These are phyloP conservation scores for Quercus parvula DNA, from an alignment of 306 rosid species.

Conservation along the genomic window DNA sequence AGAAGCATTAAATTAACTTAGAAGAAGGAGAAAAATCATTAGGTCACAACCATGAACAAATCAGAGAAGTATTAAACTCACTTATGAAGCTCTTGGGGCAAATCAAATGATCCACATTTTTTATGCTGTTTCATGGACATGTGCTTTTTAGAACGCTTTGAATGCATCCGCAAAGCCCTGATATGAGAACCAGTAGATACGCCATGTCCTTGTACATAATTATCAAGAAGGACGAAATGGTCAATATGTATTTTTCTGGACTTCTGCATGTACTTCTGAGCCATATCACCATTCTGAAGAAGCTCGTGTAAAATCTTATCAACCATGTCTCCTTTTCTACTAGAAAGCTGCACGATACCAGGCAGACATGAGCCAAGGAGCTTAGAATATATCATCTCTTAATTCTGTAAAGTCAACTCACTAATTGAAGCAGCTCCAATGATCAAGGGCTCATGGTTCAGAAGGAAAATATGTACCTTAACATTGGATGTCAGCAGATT, in stretches of 20 bases:
- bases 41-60: background rate
- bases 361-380: background rate
- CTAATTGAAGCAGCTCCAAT: background rate
- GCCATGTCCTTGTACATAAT: conserved; percentile 44
- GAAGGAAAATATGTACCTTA: conserved; percentile 35
- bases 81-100: conserved; percentile 61
- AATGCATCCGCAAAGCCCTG: conserved; percentile 58
- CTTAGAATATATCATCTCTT: background rate
- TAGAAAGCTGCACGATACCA: conserved; percentile 41
- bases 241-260: conserved; percentile 61
- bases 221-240: conserved; percentile 75
- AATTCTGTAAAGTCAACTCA: background rate
- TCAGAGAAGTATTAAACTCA: conserved; percentile 33
- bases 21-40: background rate
- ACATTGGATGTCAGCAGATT: conserved; percentile 45
- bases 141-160: conserved; percentile 69
- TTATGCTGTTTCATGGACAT: conserved; percentile 80
- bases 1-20: conserved; percentile 45
- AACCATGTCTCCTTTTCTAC: conserved; percentile 44
- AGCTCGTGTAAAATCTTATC: conserved; percentile 54
- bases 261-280: conserved; percentile 69
- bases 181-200: conserved; percentile 39
- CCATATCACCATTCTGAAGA: conserved; percentile 64
- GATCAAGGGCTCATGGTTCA: background rate
- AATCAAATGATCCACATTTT: conserved; percentile 52